Evolutionary conservation across 352 stramenopile species (phyloP).

Genomic region (Pythium aristosporum): DNA sequence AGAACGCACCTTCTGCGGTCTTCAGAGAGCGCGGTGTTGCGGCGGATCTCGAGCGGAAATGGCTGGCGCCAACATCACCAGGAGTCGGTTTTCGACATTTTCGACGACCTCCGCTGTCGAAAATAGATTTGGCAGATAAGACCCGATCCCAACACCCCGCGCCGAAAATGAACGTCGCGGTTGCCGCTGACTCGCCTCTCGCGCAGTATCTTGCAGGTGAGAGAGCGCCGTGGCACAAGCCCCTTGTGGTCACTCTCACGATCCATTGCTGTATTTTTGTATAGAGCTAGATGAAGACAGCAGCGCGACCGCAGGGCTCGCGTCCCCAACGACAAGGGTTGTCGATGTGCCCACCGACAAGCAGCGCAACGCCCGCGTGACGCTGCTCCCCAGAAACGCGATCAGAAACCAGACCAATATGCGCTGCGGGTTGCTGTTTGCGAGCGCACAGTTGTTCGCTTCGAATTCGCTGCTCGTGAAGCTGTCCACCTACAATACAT

Average conservation of each 20-base stretch:
- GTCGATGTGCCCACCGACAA: not conserved
- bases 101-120: no score
- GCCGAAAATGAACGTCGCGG: constrained; percentile 48
- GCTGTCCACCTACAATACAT: not conserved
- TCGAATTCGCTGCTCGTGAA: not conserved
- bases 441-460: not conserved
- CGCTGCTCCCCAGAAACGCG: no score
- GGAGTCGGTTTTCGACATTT: no score
- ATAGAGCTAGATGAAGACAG: constrained; percentile 14
- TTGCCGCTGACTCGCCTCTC: constrained; percentile 45
- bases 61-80: no score
- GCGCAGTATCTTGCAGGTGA: constrained; percentile 57
- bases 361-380: not conserved
- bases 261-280: not conserved
- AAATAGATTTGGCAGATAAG: no score
- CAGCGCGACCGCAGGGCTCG: not conserved
- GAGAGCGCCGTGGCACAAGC: not conserved
- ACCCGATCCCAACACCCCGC: no score
- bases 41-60: no score
- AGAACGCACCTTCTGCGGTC: no score
- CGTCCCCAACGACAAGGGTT: not conserved
- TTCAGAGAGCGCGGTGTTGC: no score
- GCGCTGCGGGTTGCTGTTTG: not conserved
- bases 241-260: not conserved
- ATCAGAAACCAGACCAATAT: no score